Conservation (phyloP, 2,329 filamentous ascomycete genomes). For the Fusarium tricinctum region DNA sequence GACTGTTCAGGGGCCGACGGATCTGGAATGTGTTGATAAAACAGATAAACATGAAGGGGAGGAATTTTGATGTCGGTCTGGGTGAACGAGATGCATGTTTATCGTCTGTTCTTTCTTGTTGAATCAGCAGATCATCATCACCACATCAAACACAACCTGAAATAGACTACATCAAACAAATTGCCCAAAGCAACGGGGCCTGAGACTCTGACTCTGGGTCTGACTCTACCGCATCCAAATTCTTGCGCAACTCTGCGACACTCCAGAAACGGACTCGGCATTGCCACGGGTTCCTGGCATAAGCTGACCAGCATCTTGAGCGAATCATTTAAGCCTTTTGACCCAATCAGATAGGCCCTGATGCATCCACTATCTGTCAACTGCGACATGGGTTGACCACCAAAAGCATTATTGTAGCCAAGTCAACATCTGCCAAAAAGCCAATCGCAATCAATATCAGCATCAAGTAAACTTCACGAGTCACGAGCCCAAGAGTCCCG, state of each 20-base stretch:
- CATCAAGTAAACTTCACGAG: background rate
- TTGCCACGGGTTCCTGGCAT: constrained; percentile 43
- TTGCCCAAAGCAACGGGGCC: constrained; percentile 10
- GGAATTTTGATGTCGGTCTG: background rate
- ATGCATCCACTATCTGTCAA: background rate
- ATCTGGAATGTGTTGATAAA: background rate
- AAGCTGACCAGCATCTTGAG: constrained; percentile 16
- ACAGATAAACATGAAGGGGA: too few species aligned
- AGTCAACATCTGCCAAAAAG: constrained; percentile 10
- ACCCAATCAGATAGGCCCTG: background rate
- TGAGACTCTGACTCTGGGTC: background rate
- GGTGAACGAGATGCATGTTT: background rate
- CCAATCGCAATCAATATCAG: constrained; percentile 7
- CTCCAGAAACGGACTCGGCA: constrained; percentile 33
- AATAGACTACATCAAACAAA: constrained; percentile 19
- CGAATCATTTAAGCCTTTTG: constrained; percentile 10
- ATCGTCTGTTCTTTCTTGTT: background rate
- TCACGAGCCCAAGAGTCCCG: background rate
- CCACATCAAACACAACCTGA: constrained; percentile 13
- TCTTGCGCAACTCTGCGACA: constrained; percentile 30
- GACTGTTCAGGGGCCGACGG: constrained; percentile 26
- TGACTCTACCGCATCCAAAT: background rate
- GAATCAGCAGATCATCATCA: constrained; percentile 22
- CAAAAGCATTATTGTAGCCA: constrained; percentile 6
- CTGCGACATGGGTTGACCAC: constrained; percentile 14